Base-by-base conservation (phyloP, 805 yeast species). In the Monosporozyma aerobia region DNA sequence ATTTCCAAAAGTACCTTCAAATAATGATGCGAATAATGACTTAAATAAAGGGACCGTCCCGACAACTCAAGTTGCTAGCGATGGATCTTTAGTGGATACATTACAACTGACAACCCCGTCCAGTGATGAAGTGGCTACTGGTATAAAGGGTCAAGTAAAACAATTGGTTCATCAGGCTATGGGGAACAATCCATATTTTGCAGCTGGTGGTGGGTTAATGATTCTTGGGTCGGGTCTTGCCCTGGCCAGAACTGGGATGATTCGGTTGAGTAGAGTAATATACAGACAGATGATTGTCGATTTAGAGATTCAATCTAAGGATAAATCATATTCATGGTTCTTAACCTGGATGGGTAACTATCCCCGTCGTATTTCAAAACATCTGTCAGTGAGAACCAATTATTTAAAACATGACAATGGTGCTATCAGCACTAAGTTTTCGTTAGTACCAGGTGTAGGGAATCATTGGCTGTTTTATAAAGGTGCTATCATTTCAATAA, bases 151-250 rank as follows among this genome's bases (percentile, higher is more conserved):
- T 4, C 48, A 45, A 45, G 8, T 45, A 3, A 45, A 45, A 32
- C 48, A 45, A 22, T 22, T 82, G 4, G 69, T 81, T 60, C 69
- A 77, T 44, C 81, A 80, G 52, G 78, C 81, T 2, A 73, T 86
- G 54, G 76, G 76, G 23, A 77, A 79, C 39, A 92, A 92, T 65
- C 98, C 97, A n/a, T 90, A 89, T 68, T 92, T 94, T 73, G 94
- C 97, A 1, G 99, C 98, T 0, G 99, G 99, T 63, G 97, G 97
- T 61, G 99, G 99, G 0, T 73, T 94, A 43, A 94, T 94, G 99
- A 73, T 90, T 3, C 73, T 94, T 2, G 99, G 99, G n/a, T 90
- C 96, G 0, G 85, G 83, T 0, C 69, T 94, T 35, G 95, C 97
- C 0, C 60, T 89, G 7, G 82, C 88, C 0, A 74, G 96, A 49